Percentiles rank a stretch among this genome's conserved stretches.
phyloP scores from a whole-genome alignment of 306 rosid species.

The Spatholobus suberectus region DNA sequence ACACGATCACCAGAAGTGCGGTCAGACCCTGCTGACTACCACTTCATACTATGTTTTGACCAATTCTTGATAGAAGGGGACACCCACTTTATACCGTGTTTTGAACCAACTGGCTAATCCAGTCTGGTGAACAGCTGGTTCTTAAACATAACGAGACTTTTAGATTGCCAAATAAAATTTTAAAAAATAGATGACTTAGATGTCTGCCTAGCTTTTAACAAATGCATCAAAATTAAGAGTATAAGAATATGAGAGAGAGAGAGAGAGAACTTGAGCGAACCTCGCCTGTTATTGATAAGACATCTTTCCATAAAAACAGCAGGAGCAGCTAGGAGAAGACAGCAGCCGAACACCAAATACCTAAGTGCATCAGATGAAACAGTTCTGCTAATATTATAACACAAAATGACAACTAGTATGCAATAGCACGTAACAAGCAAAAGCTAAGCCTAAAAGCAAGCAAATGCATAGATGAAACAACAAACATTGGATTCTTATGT shows the following conservation, averaged over 20 bases:
- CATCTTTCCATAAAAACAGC: slow-evolving; percentile 1
- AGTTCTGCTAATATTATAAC: not conserved
- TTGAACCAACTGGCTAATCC: not conserved
- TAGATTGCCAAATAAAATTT: not conserved
- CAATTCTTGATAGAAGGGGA: not conserved
- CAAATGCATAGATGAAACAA: not conserved
- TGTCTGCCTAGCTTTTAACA: not conserved
- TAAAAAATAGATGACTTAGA: not conserved
- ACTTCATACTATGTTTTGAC: not conserved
- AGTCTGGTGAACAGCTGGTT: not conserved
- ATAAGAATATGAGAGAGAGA: not conserved
- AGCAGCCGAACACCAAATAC: slow-evolving; percentile 16
- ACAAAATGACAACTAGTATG: not conserved
- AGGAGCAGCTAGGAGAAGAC: slow-evolving; percentile 4
- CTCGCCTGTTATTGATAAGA: not conserved
- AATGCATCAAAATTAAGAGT: not conserved
- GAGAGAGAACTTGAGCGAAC: not conserved
- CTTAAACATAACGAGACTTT: not conserved
- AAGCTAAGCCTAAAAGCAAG: not conserved
- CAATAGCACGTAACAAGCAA: slow-evolving; percentile 19
- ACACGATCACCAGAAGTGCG: not conserved
- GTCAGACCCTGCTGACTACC: not conserved
- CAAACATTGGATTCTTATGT: not conserved
- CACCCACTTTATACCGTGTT: not conserved
- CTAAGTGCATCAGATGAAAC: not conserved